Percentiles rank a stretch among this genome's conserved stretches.
phyloP scores from a whole-genome alignment of 805 yeast genomes.

The Ogataea methanolica region DNA sequence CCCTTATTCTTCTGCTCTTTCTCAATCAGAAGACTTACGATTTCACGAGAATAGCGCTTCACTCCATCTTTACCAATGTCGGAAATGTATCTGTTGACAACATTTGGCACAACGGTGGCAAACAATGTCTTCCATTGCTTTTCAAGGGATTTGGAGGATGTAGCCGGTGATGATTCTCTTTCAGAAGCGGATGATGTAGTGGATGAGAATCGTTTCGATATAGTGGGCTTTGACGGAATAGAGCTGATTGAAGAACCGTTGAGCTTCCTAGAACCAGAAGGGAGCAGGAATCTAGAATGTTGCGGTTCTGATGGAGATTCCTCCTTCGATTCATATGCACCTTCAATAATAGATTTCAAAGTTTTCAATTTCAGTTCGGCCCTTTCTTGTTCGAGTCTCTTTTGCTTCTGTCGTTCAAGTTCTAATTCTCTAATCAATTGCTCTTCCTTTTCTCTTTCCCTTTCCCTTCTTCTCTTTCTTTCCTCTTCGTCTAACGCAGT shows the following conservation, averaged over 20 bases:
- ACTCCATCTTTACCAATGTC: slow-evolving; percentile 69
- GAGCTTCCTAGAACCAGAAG: too few relatives aligned
- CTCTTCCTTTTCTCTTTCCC: slow-evolving; percentile 27
- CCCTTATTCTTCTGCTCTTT: slow-evolving; percentile 60
- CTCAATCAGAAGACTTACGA: slow-evolving; percentile 58
- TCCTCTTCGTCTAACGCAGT: slow-evolving; percentile 17
- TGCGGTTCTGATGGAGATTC: too few relatives aligned
- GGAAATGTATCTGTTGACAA: slow-evolving; percentile 59
- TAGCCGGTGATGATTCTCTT: not conserved
- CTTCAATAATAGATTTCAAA: slow-evolving; percentile 25
- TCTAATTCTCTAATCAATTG: slow-evolving; percentile 26
- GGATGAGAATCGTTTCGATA: too few relatives aligned
- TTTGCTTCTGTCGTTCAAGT: slow-evolving; percentile 32
- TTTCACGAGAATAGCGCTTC: slow-evolving; percentile 75
- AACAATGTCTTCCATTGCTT: slow-evolving; percentile 44
- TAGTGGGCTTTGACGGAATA: too few relatives aligned
- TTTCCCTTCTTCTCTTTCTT: slow-evolving; percentile 22
- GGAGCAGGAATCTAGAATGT: too few relatives aligned
- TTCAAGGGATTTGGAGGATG: slow-evolving; percentile 2
- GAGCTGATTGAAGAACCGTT: too few relatives aligned
- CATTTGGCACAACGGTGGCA: slow-evolving; percentile 76
- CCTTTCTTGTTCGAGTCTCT: slow-evolving; percentile 21
- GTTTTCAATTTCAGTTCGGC: slow-evolving; percentile 22
- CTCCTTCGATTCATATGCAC: slow-evolving; percentile 18
- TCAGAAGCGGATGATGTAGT: too few relatives aligned